Evolutionary conservation across 2,329 filamentous ascomycete species (phyloP), one percentile per base, ranked within the genome.

Genomic region (Colletotrichum falcatum): DNA sequence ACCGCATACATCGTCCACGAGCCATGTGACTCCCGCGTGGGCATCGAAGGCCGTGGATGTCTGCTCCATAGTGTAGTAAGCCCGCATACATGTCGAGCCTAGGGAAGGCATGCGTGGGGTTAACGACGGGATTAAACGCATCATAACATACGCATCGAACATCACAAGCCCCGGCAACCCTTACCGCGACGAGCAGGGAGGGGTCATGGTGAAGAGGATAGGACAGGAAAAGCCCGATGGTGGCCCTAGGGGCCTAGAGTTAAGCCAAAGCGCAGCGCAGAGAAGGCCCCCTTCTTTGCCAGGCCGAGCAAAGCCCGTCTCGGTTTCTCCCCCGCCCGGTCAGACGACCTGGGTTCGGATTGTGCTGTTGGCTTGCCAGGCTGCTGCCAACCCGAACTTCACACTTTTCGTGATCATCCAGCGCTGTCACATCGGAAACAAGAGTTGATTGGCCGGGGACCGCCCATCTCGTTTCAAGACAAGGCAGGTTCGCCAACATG

Each of bases 381-480:
- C 53, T 37, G 59, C 44, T 61, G 59, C 44, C 59, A 39, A 39
- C 23, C 35, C 60, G 26, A 30, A 53, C 23, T 44, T 37, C 30
- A 51, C 48, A 39, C 23, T 51, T 51, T 49, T 63, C 37, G 37
- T 71, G 68, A 71, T 71, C 64, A 64, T 49, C 64, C 61, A 39
- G 59, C 53, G 69, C 60, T 70, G 60, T 70, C 69, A 61, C 65
- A 66, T 70, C 60, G 28, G 35, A 60, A 70, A 61, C 65, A 51
- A 44, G 48, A 37, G 39, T 53, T 70, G 54, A 70, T 71, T 71
- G 69, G 68, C 59, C 46, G n/a, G 37, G 30, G 37, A 60, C 55
- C 60, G 48, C 55, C 55, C 54, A 28, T 70, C 54, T 64, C 33
- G 69, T 71, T 71, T 71, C 69, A 71, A 60, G 69, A 65, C 66